Percentiles rank a stretch among this genome's conserved stretches.
These are phyloP conservation scores for Aspergillus sp. DNA, from an alignment of 2,329 filamentous ascomycete species.

Conservation along the genomic window DNA sequence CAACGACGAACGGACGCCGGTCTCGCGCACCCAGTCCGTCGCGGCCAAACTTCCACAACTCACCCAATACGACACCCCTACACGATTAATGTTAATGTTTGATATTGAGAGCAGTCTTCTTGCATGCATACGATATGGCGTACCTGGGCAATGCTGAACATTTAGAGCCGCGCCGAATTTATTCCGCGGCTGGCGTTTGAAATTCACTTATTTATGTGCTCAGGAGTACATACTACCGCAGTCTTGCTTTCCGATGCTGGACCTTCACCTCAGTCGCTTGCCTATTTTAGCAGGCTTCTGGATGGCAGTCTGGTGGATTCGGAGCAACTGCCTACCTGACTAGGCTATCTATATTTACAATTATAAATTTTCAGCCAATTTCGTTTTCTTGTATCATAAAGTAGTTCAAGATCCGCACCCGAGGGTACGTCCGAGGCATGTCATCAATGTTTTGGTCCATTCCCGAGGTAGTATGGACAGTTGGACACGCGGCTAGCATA, in stretches of 20 bases:
- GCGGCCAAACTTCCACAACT: constrained; percentile 35
- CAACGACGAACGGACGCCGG: constrained; percentile 47
- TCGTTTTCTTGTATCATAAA: too few species aligned
- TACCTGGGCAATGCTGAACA: constrained; percentile 12
- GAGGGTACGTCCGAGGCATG: too few species aligned
- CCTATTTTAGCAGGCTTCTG: too few species aligned
- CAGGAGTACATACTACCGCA: not conserved
- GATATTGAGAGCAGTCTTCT: constrained; percentile 17
- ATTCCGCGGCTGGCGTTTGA: not conserved
- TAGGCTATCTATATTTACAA: too few species aligned
- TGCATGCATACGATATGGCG: constrained; percentile 27
- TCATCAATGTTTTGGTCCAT: too few species aligned
- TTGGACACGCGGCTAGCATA: too few species aligned
- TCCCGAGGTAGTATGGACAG: too few species aligned
- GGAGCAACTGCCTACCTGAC: too few species aligned
- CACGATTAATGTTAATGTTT: constrained; percentile 30
- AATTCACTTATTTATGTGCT: not conserved
- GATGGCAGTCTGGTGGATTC: too few species aligned
- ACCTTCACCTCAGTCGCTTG: not conserved
- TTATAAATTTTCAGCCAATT: too few species aligned
- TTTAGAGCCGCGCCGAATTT: not conserved
- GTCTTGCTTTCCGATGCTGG: not conserved
- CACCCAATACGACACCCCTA: constrained; percentile 36
- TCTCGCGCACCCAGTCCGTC: constrained; percentile 52
- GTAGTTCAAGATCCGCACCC: too few species aligned